A percentile compares a stretch with the other conserved stretches of the same genome.
Conservation (phyloP, 2,329 filamentous ascomycete genomes). For the Helminthosporium solani region DNA sequence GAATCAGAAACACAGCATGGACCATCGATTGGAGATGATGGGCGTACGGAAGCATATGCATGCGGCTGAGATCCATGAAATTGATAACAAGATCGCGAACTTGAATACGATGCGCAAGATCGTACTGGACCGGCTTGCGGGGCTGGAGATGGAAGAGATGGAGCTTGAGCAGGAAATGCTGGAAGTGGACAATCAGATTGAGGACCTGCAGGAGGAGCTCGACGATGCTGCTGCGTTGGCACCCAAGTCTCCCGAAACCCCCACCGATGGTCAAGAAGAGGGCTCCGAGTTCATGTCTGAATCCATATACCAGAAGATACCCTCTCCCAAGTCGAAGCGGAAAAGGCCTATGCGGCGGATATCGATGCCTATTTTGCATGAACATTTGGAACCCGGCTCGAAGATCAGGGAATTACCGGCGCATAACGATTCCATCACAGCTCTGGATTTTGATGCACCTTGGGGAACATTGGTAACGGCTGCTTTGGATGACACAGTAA, state of each 20-base stretch:
- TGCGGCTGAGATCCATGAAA: slow-evolving; percentile 90
- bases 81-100: slow-evolving; percentile 95
- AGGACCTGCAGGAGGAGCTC: slow-evolving; percentile 62
- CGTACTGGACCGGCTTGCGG: slow-evolving; percentile 81
- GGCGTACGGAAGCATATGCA: slow-evolving; percentile 96
- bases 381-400: slow-evolving; percentile 88
- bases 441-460: slow-evolving; percentile 93
- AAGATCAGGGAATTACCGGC: slow-evolving; percentile 85
- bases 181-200: slow-evolving; percentile 62
- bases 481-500: slow-evolving; percentile 87
- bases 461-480: slow-evolving; percentile 94
- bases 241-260: slow-evolving; percentile 41
- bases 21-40: slow-evolving; percentile 88
- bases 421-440: slow-evolving; percentile 83
- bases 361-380: slow-evolving; percentile 92
- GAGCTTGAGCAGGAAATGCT: slow-evolving; percentile 81
- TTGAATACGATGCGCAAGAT: slow-evolving; percentile 90
- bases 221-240: slow-evolving; percentile 52
- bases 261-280: slow-evolving; percentile 56
- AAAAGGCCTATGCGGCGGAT: slow-evolving; percentile 65
- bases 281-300: slow-evolving; percentile 85
- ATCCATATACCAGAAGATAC: slow-evolving; percentile 93
- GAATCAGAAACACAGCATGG: slow-evolving; percentile 75
- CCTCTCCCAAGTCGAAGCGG: slow-evolving; percentile 56
- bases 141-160: slow-evolving; percentile 85